These are phyloP conservation scores for Suhomyces prunicola DNA, from an alignment of 805 yeast species.

Conservation along the genomic window DNA sequence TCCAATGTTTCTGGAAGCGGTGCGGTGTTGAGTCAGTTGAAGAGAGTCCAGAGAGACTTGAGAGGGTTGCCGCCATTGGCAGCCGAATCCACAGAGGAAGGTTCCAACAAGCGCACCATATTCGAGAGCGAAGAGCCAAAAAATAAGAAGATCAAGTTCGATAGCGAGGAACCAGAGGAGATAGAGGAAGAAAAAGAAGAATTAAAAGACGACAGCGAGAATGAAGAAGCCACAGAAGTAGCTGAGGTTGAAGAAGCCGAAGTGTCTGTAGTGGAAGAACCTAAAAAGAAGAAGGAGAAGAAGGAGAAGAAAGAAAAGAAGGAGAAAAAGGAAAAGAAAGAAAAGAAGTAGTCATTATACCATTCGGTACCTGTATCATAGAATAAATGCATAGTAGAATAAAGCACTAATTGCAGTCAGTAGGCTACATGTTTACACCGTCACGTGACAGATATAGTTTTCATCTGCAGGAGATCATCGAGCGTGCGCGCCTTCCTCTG, in stretches of 20 bases:
- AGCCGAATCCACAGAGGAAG: constrained; percentile 16
- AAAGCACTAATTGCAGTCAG: too few relatives aligned
- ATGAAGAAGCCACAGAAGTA: background rate
- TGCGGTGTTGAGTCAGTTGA: constrained; percentile 58
- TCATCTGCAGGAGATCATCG: background rate
- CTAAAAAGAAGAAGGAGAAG: constrained; percentile 12
- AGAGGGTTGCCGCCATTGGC: constrained; percentile 72
- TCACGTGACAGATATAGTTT: background rate
- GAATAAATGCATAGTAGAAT: background rate
- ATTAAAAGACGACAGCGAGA: constrained; percentile 10
- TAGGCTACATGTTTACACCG: too few relatives aligned
- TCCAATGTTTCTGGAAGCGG: constrained; percentile 29
- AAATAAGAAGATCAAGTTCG: constrained; percentile 16
- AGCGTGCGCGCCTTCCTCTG: background rate
- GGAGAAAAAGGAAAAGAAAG: constrained; percentile 23
- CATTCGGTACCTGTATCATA: background rate
- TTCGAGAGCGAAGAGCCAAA: constrained; percentile 18
- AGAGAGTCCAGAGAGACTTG: constrained; percentile 71
- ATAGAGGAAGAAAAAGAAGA: constrained; percentile 8
- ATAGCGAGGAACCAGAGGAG: constrained; percentile 11
- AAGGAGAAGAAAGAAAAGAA: constrained; percentile 25
- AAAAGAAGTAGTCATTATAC: constrained; percentile 8
- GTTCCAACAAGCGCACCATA: constrained; percentile 23
- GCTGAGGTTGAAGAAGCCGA: background rate
- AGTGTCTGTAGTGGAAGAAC: background rate